Evolutionary conservation across 2,329 filamentous ascomycete genomes (phyloP).

Genomic region (Ophiostoma perfectum): DNA sequence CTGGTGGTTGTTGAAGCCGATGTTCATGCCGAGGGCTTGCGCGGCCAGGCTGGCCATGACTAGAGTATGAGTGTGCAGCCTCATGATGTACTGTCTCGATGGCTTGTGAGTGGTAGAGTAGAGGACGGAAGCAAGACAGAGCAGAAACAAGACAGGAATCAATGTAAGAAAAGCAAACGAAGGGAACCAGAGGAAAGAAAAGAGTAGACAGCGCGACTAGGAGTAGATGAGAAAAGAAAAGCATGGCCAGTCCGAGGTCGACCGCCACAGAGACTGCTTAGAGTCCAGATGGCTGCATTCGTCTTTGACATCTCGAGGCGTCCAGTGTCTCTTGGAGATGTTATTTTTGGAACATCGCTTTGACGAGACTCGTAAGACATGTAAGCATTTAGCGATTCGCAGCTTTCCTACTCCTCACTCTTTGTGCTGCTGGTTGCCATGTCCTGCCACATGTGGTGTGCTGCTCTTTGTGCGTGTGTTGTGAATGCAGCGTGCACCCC

Average conservation of each 20-base stretch:
- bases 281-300: too few relatives aligned
- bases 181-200: neutral
- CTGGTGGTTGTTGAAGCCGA: neutral
- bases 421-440: neutral
- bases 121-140: neutral
- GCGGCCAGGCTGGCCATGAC: neutral
- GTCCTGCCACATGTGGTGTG: neutral
- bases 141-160: neutral
- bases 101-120: neutral
- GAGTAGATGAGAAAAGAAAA: neutral
- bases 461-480: neutral
- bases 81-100: neutral
- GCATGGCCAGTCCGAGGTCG: too few relatives aligned
- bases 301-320: neutral
- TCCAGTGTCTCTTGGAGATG: neutral
- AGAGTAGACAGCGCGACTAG: neutral
- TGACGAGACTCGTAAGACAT: neutral
- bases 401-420: neutral
- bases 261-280: neutral
- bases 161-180: too few relatives aligned
- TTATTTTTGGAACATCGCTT: constrained; percentile 7
- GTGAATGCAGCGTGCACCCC: neutral
- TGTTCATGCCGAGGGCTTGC: neutral
- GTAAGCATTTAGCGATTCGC: neutral
- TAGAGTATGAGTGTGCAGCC: neutral